phyloP scores from a whole-genome alignment of 2,329 filamentous ascomycete genomes.

The Trichoderma arundinaceum region DNA sequence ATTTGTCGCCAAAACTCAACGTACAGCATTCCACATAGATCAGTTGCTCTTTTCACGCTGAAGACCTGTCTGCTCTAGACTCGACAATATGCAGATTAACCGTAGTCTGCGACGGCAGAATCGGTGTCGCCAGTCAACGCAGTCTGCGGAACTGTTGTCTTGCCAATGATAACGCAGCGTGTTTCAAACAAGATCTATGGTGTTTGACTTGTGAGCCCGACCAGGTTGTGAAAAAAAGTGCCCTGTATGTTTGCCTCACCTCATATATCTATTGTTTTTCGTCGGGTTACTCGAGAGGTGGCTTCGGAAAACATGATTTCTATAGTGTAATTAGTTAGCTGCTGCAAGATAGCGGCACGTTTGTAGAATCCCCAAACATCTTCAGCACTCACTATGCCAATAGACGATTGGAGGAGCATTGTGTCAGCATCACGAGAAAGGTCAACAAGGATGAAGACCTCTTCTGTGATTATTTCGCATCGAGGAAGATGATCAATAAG shows the following conservation, averaged over 20 bases:
- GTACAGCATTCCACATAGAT: too few relatives aligned
- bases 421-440: not conserved
- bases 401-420: not conserved
- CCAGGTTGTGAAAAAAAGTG: too few relatives aligned
- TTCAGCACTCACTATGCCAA: not conserved
- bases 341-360: constrained; percentile 5
- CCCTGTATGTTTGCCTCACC: too few relatives aligned
- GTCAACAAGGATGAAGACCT: not conserved
- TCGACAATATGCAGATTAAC: not conserved
- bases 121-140: constrained; percentile 12
- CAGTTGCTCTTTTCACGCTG: too few relatives aligned
- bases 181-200: constrained; percentile 1
- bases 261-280: too few relatives aligned
- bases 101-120: not conserved
- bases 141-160: constrained; percentile 11
- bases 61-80: not conserved
- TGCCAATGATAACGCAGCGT: constrained; percentile 2
- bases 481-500: constrained; percentile 4
- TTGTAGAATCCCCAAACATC: constrained; percentile 11
- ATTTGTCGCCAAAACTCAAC: too few relatives aligned
- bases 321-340: not conserved
- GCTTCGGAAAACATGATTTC: constrained; percentile 15
- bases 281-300: not conserved
- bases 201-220: not conserved
- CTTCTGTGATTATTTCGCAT: not conserved